Conservation (phyloP, 257 asterid genomes). For the Solanum phureja region DNA sequence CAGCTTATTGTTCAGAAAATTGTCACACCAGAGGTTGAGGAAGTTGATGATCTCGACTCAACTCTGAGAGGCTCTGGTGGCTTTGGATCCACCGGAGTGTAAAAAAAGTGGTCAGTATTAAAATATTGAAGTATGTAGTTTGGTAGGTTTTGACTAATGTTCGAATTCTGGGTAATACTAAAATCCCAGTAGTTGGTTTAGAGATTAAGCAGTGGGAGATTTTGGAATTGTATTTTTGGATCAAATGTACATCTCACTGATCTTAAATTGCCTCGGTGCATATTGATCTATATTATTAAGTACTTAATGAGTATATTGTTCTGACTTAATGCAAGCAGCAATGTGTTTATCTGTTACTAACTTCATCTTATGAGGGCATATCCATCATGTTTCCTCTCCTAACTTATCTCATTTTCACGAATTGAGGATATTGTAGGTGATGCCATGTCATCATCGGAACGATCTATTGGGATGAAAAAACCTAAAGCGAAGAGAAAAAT, state of each 20-base stretch:
- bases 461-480: not conserved
- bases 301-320: not conserved
- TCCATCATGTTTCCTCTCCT: not conserved
- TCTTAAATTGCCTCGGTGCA: not conserved
- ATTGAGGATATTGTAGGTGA: not conserved
- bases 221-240: not conserved
- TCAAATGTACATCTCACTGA: not conserved
- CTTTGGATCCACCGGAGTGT: conserved; percentile 37
- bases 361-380: not conserved
- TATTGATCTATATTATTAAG: not conserved
- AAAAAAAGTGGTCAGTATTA: not conserved
- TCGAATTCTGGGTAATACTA: not conserved
- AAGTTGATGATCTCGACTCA: conserved; percentile 28
- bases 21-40: conserved; percentile 23
- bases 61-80: conserved; percentile 31
- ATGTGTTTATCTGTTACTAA: not conserved
- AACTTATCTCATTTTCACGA: not conserved
- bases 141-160: not conserved
- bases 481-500: not conserved
- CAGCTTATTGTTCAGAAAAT: conserved; percentile 28
- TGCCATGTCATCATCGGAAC: not conserved
- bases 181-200: not conserved
- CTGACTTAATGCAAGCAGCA: not conserved
- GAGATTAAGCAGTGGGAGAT: not conserved
- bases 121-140: not conserved